Base-by-base conservation (phyloP, 441 rosid genomes). In the Populus tomentosa region DNA sequence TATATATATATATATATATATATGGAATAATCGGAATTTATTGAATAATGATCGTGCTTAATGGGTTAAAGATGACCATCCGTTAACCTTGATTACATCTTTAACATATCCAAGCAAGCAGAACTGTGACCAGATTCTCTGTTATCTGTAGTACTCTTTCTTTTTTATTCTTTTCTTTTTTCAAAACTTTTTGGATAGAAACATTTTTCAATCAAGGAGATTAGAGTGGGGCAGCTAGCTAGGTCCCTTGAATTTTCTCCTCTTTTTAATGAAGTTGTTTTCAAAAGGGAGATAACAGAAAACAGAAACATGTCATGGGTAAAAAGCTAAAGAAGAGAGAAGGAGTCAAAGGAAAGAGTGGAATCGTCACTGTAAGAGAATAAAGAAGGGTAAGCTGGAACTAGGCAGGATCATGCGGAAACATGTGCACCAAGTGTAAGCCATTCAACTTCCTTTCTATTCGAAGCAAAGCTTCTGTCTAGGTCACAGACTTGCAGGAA, bases 381-480 rank as follows among this genome's bases (percentile, higher is more conserved):
- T 26, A 26, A 26, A 26, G 84, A 79, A 75, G 32, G 38, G 26
- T 10, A 11, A 11, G 21, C 21, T 23, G 13, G 42, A 40, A 68
- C 42, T 14, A 2, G 16, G 18, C 66, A 32, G 3, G 28, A 10
- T n/a, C 64, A 28, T 46, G 5, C 8, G 16, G 10, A 56, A 33
- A 50, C 26, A 24, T 11, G 28, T 26, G 28, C 42, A 38, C 74
- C 18, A 62, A 38, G 42, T 38, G 42, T 38, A 38, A 38, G 42
- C 42, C 42, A 38, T 59, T 78, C 67, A 50, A 32, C 64, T 77
- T 79, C 74, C 89, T 87, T 90, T 88, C 91, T 79, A 80, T 86
- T 89, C 79, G 81, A 92, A 88, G 94, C 90, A 80, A 92, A 89
- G 92, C 75, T 77, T 85, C 77, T 79, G 35, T 69, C n/a, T 69